Evolutionary conservation across 148 eudicot species (phyloP).

Genomic region (Dysphania ambrosioides): DNA sequence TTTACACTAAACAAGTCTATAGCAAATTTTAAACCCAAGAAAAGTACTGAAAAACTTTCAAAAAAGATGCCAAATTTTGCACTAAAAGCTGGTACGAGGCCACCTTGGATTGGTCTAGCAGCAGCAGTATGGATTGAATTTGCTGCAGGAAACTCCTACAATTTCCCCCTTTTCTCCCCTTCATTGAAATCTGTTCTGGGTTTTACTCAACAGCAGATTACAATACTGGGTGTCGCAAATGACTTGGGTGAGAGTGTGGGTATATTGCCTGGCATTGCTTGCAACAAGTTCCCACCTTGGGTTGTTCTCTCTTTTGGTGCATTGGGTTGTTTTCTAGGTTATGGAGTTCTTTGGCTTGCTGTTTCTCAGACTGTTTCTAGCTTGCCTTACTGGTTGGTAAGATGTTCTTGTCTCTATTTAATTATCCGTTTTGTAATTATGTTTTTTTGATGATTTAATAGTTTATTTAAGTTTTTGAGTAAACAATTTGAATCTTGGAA

Average conservation of each 20-base stretch:
- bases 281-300: constrained; percentile 91
- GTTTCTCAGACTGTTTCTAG: constrained; percentile 69
- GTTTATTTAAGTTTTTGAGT: neutral
- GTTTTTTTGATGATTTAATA: neutral
- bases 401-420: neutral
- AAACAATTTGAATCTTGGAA: neutral
- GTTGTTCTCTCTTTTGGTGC: constrained; percentile 58
- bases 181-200: constrained; percentile 73
- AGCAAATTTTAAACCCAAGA: neutral
- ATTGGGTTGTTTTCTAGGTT: constrained; percentile 62
- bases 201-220: constrained; percentile 68
- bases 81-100: constrained; percentile 69
- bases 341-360: constrained; percentile 88
- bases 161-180: constrained; percentile 66
- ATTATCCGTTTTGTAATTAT: neutral
- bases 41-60: neutral
- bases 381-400: constrained; percentile 83
- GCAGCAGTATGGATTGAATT: constrained; percentile 96
- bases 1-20: too few species aligned
- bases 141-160: constrained; percentile 73
- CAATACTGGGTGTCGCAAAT: constrained; percentile 88
- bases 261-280: constrained; percentile 78
- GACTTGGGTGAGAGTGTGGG: constrained; percentile 90
- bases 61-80: constrained; percentile 22
- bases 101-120: constrained; percentile 94